Conservation (phyloP, 148 eudicot genomes). For the Talinum fruticosum region DNA sequence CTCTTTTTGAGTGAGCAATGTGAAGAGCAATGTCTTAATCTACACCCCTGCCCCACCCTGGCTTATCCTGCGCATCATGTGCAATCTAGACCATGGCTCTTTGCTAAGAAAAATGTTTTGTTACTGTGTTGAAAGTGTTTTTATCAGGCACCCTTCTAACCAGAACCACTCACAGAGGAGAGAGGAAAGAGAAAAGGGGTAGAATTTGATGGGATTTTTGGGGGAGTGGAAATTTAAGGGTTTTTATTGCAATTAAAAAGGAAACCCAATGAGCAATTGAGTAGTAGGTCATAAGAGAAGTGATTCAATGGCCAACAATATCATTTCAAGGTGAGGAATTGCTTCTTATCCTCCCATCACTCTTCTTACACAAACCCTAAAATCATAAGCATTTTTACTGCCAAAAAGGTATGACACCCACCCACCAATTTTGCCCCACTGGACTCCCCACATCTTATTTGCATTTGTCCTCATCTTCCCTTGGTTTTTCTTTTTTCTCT, state of each 20-base stretch:
- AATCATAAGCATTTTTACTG: constrained; percentile 33
- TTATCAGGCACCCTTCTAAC: constrained; percentile 13
- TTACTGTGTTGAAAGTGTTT: constrained; percentile 20
- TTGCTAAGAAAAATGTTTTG: background rate
- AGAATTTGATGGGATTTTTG: constrained; percentile 11
- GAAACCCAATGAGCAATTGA: constrained; percentile 32
- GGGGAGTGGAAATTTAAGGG: constrained; percentile 19
- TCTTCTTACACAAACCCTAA: constrained; percentile 33
- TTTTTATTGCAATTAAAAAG: constrained; percentile 20
- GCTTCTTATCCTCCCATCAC: constrained; percentile 57
- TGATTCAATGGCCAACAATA: constrained; percentile 68
- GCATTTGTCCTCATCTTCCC: constrained; percentile 23
- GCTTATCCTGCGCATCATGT: constrained; percentile 18
- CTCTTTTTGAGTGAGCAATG: constrained; percentile 8
- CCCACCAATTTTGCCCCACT: constrained; percentile 16
- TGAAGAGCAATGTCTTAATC: background rate
- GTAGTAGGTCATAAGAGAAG: constrained; percentile 35
- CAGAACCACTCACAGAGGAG: background rate
- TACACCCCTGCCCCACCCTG: constrained; percentile 13
- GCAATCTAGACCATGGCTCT: background rate
- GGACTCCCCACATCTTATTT: constrained; percentile 11
- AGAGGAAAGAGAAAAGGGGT: background rate
- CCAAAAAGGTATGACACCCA: constrained; percentile 29
- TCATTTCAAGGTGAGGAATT: constrained; percentile 44
- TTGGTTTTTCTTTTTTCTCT: background rate